Percentiles rank a stretch among this genome's conserved stretches.
These are phyloP conservation scores for Colletotrichum sublineola DNA, from an alignment of 2,329 filamentous ascomycete species.

Conservation along the genomic window DNA sequence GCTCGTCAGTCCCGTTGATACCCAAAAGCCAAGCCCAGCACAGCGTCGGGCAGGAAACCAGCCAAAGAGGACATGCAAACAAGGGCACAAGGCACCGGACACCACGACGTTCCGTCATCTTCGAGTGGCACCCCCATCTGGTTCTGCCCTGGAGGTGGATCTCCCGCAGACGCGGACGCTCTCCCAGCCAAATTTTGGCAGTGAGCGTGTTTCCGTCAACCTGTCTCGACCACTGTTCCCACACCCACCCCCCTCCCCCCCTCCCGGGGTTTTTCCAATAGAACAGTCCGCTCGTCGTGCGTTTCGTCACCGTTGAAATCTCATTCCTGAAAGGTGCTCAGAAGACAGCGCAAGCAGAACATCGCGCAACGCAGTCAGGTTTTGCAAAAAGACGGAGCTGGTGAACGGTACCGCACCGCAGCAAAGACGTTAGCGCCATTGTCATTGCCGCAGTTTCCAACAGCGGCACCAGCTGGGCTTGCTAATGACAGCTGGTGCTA, in stretches of 20 bases:
- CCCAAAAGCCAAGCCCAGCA: constrained; percentile 42
- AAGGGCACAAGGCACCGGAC: constrained; percentile 31
- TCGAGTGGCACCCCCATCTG: constrained; percentile 25
- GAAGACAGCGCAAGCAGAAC: not conserved
- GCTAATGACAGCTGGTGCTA: constrained; percentile 17
- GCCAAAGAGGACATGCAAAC: constrained; percentile 14
- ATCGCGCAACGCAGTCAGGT: not conserved
- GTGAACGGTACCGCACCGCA: not conserved
- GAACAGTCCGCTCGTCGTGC: not conserved
- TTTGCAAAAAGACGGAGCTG: not conserved
- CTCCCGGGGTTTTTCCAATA: not conserved
- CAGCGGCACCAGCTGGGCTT: not conserved
- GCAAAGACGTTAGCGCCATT: constrained; percentile 16
- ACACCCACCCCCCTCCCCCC: constrained; percentile 6
- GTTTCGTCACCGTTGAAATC: not conserved
- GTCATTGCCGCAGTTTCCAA: not conserved
- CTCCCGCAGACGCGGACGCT: constrained; percentile 25
- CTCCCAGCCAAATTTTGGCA: constrained; percentile 25
- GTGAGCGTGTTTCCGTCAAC: constrained; percentile 5
- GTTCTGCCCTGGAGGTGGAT: constrained; percentile 38
- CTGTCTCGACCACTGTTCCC: not conserved
- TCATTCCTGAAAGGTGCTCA: not conserved
- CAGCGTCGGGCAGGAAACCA: constrained; percentile 40
- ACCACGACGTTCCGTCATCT: constrained; percentile 35
- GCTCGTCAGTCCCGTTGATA: constrained; percentile 36